Base-by-base conservation (phyloP, 2,329 filamentous ascomycete genomes). In the Phyllosticta paracitricarpa region DNA sequence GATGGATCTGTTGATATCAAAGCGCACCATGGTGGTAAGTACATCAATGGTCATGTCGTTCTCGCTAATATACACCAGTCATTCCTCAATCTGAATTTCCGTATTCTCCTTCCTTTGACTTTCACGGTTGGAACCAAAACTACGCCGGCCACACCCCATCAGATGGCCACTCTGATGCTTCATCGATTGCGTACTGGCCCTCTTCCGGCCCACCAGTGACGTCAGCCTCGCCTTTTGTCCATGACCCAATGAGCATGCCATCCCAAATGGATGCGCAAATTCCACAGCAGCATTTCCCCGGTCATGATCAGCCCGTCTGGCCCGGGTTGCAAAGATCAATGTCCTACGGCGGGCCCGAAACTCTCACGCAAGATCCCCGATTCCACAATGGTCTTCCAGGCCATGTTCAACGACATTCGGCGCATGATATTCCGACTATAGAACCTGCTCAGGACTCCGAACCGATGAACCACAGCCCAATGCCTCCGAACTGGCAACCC, bases 331-430 rank as follows among this genome's bases (percentile, higher is more conserved):
- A 70, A 68, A 53, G 68, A 67, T 57, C 72, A 73, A 74, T 75
- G 72, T 75, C 73, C 0, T 75, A 73, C 55, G 71, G 72, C 3
- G 71, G 74, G 48, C 73, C 75, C 9, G 73, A 75, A 58, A 69
- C 72, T 1, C 57, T 74, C 14, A 66, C 69, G 10, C 70, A 70
- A 24, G 70, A 73, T 10, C 73, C 70, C 56, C 62, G 53, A 10
- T 62, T 58, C 14, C 60, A 56, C 14, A 54, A 58, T 10, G 33
- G 51, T 19, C 40, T 62, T 30, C 25, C 55, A n/a, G 54, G 54
- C 0, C 60, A 58, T 7, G 57, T 53, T 9, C 56, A 59, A 14
- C 22, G 52, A 10, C 54, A 59, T 10, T 55, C 61, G 14, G 53
- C 52, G 6, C 57, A 56, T 22, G 61, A 56, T 3, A 24, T 33